These are phyloP conservation scores for Oryza nivara DNA, from an alignment of 176 grass and related monocot genomes.

Conservation along the genomic window DNA sequence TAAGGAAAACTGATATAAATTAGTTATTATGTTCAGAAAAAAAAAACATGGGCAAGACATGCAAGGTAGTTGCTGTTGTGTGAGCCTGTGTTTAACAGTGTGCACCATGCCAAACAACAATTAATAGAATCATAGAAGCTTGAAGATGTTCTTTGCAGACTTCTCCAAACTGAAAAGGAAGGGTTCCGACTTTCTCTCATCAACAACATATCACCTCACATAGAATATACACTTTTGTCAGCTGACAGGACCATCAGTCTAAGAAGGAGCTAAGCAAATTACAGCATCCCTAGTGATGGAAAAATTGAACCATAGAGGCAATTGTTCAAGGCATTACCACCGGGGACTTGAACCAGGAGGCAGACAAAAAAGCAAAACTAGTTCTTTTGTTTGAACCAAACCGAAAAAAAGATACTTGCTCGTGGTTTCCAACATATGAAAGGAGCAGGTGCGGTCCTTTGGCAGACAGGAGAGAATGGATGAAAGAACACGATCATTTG, in stretches of 20 bases:
- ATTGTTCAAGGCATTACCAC: not conserved
- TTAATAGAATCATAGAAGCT: conserved; percentile 14
- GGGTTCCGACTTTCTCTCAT: not conserved
- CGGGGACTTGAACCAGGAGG: not conserved
- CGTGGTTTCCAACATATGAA: not conserved
- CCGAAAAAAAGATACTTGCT: not conserved
- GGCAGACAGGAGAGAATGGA: not conserved
- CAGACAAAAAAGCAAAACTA: not conserved
- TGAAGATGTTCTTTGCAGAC: conserved; percentile 3
- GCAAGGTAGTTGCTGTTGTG: not conserved
- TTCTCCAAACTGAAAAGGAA: not conserved
- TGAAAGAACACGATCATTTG: not conserved
- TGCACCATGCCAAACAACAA: conserved; percentile 20
- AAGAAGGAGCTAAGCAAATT: conserved; percentile 10
- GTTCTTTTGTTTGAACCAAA: not conserved
- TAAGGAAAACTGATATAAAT: conserved; percentile 26
- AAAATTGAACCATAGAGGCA: not conserved
- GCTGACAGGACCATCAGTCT: not conserved
- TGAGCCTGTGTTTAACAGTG: not conserved
- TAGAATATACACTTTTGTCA: conserved; percentile 24
- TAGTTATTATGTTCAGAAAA: not conserved
- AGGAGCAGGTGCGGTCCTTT: not conserved
- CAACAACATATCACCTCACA: conserved; percentile 7
- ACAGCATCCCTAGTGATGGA: not conserved
- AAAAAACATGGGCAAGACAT: conserved; percentile 32